Percentiles rank a stretch among this genome's conserved stretches.
These are phyloP conservation scores for Conidiobolus coronatus DNA, from an alignment of 371 early-diverging fungal species.

Conservation along the genomic window DNA sequence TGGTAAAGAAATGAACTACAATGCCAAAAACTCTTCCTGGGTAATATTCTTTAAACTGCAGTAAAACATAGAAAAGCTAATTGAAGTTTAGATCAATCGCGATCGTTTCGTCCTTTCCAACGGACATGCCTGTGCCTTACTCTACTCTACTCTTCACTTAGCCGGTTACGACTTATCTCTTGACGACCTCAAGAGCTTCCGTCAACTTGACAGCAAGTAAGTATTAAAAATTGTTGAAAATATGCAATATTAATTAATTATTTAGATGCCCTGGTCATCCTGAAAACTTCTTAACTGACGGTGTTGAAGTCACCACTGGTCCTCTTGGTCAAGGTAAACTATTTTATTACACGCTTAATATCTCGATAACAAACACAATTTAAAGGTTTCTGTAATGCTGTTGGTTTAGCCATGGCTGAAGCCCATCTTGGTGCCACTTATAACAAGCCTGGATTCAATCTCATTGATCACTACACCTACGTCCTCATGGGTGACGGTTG, in stretches of 20 bases:
- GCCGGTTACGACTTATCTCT: constrained; percentile 70
- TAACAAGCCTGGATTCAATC: constrained; percentile 61
- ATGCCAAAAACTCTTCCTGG: constrained; percentile 76
- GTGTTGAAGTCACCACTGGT: constrained; percentile 97
- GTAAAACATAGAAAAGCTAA: not conserved
- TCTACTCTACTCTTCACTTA: constrained; percentile 83
- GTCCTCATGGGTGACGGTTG: constrained; percentile 96
- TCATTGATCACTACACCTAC: constrained; percentile 73
- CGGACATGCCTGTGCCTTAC: constrained; percentile 94
- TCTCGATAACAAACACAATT: not conserved
- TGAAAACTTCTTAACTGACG: constrained; percentile 59
- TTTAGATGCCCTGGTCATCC: constrained; percentile 78
- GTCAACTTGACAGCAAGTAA: constrained; percentile 53
- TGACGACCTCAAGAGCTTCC: constrained; percentile 87
- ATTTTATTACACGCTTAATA: not conserved
- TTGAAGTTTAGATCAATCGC: constrained; percentile 35
- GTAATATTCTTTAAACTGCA: no score
- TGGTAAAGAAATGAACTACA: constrained; percentile 51
- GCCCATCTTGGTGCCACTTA: constrained; percentile 72
- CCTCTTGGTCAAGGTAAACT: constrained; percentile 94
- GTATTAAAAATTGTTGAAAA: constrained; percentile 12
- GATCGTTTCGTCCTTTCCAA: constrained; percentile 98
- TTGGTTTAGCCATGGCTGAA: constrained; percentile 91
- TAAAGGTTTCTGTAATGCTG: constrained; percentile 54
- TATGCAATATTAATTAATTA: constrained; percentile 11